Evolutionary conservation across 371 early-diverging fungal genomes (phyloP), one percentile per base, ranked within the genome.

Genomic region (Actinomortierella wolfii): DNA sequence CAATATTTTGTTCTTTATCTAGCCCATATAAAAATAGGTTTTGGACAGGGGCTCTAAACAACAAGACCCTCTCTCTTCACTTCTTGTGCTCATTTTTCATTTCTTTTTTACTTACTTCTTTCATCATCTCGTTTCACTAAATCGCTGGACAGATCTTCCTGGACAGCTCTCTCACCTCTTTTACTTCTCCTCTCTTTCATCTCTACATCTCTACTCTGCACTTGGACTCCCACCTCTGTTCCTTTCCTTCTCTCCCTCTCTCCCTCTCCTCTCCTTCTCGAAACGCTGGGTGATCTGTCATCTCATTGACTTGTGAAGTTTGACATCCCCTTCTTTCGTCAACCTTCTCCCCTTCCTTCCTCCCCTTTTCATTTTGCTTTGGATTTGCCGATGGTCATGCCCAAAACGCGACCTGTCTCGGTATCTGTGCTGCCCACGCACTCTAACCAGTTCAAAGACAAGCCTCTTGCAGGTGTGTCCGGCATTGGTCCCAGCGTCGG

Each of bases 361-460:
- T 34, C 34, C 4, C 11, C 34, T 4, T 11, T 11, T 34, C 34
- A 34, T 34, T 11, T 6, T 34, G 7, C 34, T 11, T 4, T 11
- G 34, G 11, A 11, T 34, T 11, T 34, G 4, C 34, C 11, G 34
- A 39, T 21, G 28, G 57, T 40, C 41, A 68, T 63, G 68, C 59
- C 55, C 48, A 68, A 68, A 24, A 15, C 64, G 11, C 58, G 68
- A 48, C 68, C 68, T 15, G 63, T 48, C 44, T 68, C 68, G 23
- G 63, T 63, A 34, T 62, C 64, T 41, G 63, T 59, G 17, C 43
- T 68, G 18, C 68, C 68, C 26, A 54, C 64, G 40, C 61, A 73
- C 47, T 43, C 58, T 6, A 34, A 25, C 8, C 70, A 68, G 56
- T 68, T 68, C 59, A 68, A 68, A 56, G 68, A 68, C 59, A 68